These are phyloP conservation scores for Lepidium sativum DNA, from an alignment of 345 rosid species.

Conservation along the genomic window DNA sequence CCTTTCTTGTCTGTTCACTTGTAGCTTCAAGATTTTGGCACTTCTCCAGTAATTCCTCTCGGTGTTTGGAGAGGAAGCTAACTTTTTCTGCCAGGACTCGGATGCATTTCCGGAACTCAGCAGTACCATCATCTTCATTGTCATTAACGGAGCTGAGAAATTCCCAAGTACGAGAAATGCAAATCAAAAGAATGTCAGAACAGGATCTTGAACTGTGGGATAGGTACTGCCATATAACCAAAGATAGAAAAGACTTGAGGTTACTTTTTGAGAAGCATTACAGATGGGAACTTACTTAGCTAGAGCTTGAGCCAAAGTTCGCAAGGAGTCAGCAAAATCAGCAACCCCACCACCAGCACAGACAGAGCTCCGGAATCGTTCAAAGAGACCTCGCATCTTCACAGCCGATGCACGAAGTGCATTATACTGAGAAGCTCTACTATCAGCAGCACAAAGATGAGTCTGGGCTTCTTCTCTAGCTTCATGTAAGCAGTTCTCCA, in stretches of 20 bases:
- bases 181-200: conserved; percentile 11
- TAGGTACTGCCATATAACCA: not conserved
- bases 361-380: conserved; percentile 66
- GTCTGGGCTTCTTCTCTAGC: conserved; percentile 99
- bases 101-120: conserved; percentile 68
- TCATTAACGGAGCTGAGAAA: conserved; percentile 58
- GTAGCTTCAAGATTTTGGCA: conserved; percentile 51
- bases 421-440: conserved; percentile 78
- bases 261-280: not conserved
- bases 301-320: conserved; percentile 77
- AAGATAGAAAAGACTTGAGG: not conserved
- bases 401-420: conserved; percentile 83
- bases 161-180: conserved; percentile 12
- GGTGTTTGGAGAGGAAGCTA: conserved; percentile 62
- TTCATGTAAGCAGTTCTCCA: conserved; percentile 96
- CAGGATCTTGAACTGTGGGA: not conserved
- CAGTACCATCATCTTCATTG: conserved; percentile 64
- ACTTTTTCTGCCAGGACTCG: conserved; percentile 72
- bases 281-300: conserved; percentile 55
- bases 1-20: conserved; percentile 69
- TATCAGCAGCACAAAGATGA: conserved; percentile 86
- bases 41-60: conserved; percentile 75
- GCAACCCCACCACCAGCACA: conserved; percentile 55
- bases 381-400: conserved; percentile 73
- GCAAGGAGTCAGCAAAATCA: conserved; percentile 71